Base-by-base conservation (phyloP, 2,329 filamentous ascomycete genomes). In the Alternaria triticina region DNA sequence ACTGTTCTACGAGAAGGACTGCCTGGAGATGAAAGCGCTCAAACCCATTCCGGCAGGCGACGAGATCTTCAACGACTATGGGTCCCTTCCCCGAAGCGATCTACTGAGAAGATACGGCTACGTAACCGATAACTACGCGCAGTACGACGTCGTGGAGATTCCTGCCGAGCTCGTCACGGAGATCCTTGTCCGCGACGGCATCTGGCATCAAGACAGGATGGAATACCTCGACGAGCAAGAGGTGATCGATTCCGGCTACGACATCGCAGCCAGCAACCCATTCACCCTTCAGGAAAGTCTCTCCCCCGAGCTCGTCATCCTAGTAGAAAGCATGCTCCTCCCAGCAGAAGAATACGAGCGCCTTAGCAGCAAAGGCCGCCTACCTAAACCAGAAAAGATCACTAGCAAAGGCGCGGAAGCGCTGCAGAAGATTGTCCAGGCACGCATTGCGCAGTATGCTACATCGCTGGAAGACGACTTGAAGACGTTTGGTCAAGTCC, bases 61-160 rank as follows among this genome's bases (percentile, higher is more conserved):
- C 59, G 91, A 97, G 78, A 88, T 97, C 17, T 88, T 94, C 75
- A 97, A 97, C 77, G 94, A 97, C 80, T 97, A 97, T 70, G 94
- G 94, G 0, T 89, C 93, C 6, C 87, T 96, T 4, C 91, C 93
- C 10, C 91, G 92, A 62, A 91, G 91, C 1, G 94, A 97, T 74
- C 83, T 97, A 8, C 85, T 97, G 11, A 86, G 94, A 36, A 86
- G 94, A 13, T 97, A 97, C 71, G 94, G 94, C 17, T 97, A 97
- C 73, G 88, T 94, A n/a, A 95, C 93, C 0, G 82, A 87, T 27
- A 90, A 90, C 68, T 94, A 97, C 71, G 83, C 88, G 10, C 85
- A 89, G 44, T 93, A 94, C 77, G 93, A 97, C 70, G 92, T 97
- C 1, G 90, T 92, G 1, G 94, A 97, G 76, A 80, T 97, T 33